Conservation (phyloP, 129 eudicot species). For the Artemisia tridentata region DNA sequence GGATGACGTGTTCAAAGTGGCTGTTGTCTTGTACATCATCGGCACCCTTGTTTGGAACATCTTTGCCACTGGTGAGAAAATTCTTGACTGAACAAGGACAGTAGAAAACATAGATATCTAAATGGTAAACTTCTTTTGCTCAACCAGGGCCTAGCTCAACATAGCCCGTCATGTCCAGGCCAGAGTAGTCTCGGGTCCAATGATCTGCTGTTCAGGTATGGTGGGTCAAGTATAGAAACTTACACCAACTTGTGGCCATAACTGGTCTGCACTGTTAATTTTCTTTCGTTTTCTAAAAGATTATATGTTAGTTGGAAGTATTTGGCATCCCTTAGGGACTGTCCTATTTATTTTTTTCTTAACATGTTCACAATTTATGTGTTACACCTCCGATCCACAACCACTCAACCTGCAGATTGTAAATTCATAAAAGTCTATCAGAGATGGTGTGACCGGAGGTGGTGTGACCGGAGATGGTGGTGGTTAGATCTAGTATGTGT, state of each 20-base stretch:
- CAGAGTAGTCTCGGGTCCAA: too few species aligned
- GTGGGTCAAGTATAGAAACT: slow-evolving; percentile 22
- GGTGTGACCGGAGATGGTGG: too few species aligned
- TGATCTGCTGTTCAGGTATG: slow-evolving; percentile 14
- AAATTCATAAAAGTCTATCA: too few species aligned
- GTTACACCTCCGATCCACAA: too few species aligned
- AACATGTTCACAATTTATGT: not conserved
- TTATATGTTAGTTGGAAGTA: slow-evolving; percentile 11
- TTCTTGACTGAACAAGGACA: slow-evolving; percentile 53
- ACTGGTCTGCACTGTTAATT: slow-evolving; percentile 20
- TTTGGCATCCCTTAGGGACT: not conserved
- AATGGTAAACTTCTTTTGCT: slow-evolving; percentile 9
- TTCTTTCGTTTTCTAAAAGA: slow-evolving; percentile 17
- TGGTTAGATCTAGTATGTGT: too few species aligned
- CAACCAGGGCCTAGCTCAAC: slow-evolving; percentile 19
- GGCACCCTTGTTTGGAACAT: too few species aligned
- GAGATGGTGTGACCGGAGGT: too few species aligned
- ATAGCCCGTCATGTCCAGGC: slow-evolving; percentile 13
- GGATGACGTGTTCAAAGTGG: too few species aligned
- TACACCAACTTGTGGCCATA: slow-evolving; percentile 16
- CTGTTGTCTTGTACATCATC: too few species aligned
- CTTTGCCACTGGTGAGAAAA: slow-evolving; percentile 94
- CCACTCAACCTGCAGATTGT: too few species aligned
- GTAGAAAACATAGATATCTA: slow-evolving; percentile 22
- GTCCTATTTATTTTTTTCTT: slow-evolving; percentile 6